A percentile compares a stretch with the other conserved stretches of the same genome.
phyloP scores from a whole-genome alignment of 768 basidiomycete species.

The Collybiopsis luxurians region DNA sequence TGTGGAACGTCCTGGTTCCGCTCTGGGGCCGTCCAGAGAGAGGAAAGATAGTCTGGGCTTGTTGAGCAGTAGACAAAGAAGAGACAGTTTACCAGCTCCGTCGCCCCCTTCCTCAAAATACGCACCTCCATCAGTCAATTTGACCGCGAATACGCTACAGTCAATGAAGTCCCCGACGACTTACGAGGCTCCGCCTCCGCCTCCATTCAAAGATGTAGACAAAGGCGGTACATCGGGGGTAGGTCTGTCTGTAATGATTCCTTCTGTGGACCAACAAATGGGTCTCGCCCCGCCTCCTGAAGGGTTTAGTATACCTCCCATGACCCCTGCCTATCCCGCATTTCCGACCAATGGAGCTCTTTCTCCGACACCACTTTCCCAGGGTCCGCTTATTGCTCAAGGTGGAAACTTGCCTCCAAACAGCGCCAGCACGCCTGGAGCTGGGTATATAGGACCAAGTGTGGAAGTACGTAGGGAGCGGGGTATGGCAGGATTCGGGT shows the following conservation, averaged over 20 bases:
- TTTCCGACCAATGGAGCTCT: slow-evolving; percentile 44
- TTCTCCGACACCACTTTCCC: slow-evolving; percentile 52
- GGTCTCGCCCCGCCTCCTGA: background rate
- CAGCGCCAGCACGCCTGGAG: background rate
- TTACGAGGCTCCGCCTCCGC: slow-evolving; percentile 43
- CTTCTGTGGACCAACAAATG: background rate
- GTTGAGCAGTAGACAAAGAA: background rate
- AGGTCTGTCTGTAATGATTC: background rate
- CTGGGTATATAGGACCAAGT: slow-evolving; percentile 45
- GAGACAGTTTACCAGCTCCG: background rate
- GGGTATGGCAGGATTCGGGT: slow-evolving; percentile 27
- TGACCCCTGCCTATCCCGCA: slow-evolving; percentile 73
- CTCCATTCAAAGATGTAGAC: slow-evolving; percentile 9
- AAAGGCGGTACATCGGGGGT: background rate
- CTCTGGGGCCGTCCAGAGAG: slow-evolving; percentile 3
- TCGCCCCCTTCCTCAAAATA: slow-evolving; percentile 17
- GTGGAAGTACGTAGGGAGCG: slow-evolving; percentile 69
- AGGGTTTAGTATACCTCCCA: slow-evolving; percentile 33
- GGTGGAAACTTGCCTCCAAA: slow-evolving; percentile 27
- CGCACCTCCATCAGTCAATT: slow-evolving; percentile 28
- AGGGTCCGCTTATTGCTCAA: slow-evolving; percentile 52
- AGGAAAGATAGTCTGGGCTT: slow-evolving; percentile 1
- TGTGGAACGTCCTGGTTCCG: background rate
- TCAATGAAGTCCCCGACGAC: slow-evolving; percentile 49
- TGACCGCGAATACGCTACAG: slow-evolving; percentile 24